Conservation (phyloP, 176 grass and related monocot genomes). For the Triticum timopheevii region DNA sequence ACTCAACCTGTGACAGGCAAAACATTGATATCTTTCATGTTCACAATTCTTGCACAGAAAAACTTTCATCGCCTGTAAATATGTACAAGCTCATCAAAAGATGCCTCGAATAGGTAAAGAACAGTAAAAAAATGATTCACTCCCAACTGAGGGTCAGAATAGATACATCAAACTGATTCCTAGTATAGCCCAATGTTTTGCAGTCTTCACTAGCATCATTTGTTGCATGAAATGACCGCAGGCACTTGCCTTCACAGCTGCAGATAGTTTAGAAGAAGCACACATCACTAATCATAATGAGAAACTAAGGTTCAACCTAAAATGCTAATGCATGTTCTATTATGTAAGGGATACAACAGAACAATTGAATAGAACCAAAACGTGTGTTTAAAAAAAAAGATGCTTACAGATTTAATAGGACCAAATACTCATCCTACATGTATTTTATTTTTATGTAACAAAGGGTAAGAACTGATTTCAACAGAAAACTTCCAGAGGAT, state of each 20-base stretch:
- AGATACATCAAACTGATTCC: conserved; percentile 56
- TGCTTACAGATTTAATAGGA: background rate
- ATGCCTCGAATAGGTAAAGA: background rate
- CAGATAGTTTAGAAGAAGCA: background rate
- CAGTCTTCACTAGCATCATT: conserved; percentile 44
- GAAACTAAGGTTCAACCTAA: background rate
- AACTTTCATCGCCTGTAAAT: conserved; percentile 46
- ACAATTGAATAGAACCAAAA: conserved; percentile 7
- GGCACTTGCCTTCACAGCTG: conserved; percentile 72
- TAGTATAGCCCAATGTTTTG: conserved; percentile 58
- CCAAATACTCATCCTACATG: background rate
- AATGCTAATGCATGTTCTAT: background rate
- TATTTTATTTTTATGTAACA: conserved; percentile 16
- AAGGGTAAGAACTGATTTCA: background rate
- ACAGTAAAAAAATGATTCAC: conserved; percentile 9
- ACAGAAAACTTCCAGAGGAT: background rate
- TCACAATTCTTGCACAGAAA: conserved; percentile 71
- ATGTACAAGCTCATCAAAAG: conserved; percentile 22
- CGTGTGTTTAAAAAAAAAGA: background rate
- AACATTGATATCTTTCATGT: conserved; percentile 61
- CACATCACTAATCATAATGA: background rate
- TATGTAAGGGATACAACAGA: background rate
- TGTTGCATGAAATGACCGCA: conserved; percentile 71
- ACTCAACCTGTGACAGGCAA: conserved; percentile 57
- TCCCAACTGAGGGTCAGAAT: background rate